A percentile compares a stretch with the other conserved stretches of the same genome.
phyloP scores from a whole-genome alignment of 1,284 basidiomycete genomes.

The Termitomyces sp. region DNA sequence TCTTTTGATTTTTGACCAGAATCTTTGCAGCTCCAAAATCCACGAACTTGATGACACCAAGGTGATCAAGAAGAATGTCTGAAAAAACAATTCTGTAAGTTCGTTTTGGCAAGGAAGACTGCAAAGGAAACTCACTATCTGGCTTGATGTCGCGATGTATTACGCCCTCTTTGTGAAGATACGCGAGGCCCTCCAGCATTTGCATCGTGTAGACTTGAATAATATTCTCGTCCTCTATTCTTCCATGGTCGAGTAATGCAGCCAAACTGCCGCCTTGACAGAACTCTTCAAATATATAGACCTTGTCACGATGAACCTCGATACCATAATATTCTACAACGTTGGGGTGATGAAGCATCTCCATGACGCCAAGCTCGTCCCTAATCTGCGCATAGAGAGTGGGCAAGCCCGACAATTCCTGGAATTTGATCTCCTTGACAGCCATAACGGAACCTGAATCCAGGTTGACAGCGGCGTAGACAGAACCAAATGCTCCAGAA shows the following conservation, averaged over 20 bases:
- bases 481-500: slow-evolving; percentile 93
- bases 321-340: slow-evolving; percentile 99
- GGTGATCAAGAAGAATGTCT: slow-evolving; percentile 95
- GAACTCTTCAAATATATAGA: slow-evolving; percentile 99
- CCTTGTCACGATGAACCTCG: slow-evolving; percentile 97
- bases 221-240: slow-evolving; percentile 96
- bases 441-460: slow-evolving; percentile 98
- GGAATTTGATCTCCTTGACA: slow-evolving; percentile 98
- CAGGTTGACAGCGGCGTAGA: slow-evolving; percentile 97
- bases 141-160: slow-evolving; percentile 99
- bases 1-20: slow-evolving; percentile 89
- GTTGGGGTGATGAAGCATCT: slow-evolving; percentile 96
- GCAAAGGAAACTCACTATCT: slow-evolving; percentile 67
- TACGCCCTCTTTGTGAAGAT: slow-evolving; percentile 90
- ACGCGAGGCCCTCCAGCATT: slow-evolving; percentile 92
- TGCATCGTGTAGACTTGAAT: slow-evolving; percentile 96
- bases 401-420: slow-evolving; percentile 82
- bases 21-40: slow-evolving; percentile 99
- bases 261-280: slow-evolving; percentile 96
- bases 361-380: slow-evolving; percentile 98
- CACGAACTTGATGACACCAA: slow-evolving; percentile 94
- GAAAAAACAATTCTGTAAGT: slow-evolving; percentile 15
- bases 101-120: slow-evolving; percentile 1
- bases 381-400: slow-evolving; percentile 90
- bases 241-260: slow-evolving; percentile 85